Evolutionary conservation across 345 rosid genomes (phyloP), one percentile per base, ranked within the genome.

Genomic region (Alliaria petiolata): DNA sequence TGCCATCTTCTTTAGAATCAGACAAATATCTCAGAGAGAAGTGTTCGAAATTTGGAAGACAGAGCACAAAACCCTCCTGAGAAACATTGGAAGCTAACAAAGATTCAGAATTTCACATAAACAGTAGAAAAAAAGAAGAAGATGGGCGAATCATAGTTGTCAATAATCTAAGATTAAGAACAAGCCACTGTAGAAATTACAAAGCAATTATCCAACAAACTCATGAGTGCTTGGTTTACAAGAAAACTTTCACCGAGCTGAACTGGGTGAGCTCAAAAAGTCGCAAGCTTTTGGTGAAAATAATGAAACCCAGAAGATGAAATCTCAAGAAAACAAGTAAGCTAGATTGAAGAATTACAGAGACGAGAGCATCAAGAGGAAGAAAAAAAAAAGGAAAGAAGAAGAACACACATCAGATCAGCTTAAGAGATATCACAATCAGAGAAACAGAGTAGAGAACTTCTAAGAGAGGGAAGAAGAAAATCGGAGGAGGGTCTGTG

Each of bases 381-480:
- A 50, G 22, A 2, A 53, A 40, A 13, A 40, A 7, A 15, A 15
- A 30, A 8, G 2, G 7, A 35, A 9, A 9, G 11, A 54, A 44
- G 42, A 54, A 53, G 77, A 63, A 31, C 42, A 45, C 67, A 61
- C 59, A 51, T 53, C 43, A 81, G 72, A 71, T 64, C 26, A 71
- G 76, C 64, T 52, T 7, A 66, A 66, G 58, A 65, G 53, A 53
- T 36, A 76, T 62, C 70, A 45, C 22, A 28, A 30, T 58, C 75
- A 63, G 0, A 75, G 43, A 74, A 74, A 19, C 60, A 74, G 45
- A 59, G 68, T 10, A 60, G 34, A 60, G 56, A 50, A n/a, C n/a
- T n/a, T n/a, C n/a, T n/a, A n/a, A n/a, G n/a, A n/a, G n/a, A 40
- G 51, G 43, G 26, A 43, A 53, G 77, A 63, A 43, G 61, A 40